A percentile compares a stretch with the other conserved stretches of the same genome.
Evolutionary conservation across 1,284 basidiomycete species (phyloP).

Genomic region (Leccinum holopus): DNA sequence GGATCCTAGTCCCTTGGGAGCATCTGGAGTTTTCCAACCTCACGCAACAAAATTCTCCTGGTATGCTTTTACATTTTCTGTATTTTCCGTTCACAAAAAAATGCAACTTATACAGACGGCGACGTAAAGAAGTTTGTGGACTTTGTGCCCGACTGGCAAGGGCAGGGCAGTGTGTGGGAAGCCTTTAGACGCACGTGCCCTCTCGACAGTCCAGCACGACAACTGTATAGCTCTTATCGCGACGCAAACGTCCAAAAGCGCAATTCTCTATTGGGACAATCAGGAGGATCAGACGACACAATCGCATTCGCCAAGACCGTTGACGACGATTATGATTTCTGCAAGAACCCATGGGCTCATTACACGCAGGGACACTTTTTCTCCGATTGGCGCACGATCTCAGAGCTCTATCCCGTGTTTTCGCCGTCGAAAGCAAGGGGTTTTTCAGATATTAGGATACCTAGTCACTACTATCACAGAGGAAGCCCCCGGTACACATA

Average conservation of each 20-base stretch:
- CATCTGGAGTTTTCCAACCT: conserved; percentile 67
- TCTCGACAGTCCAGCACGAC: conserved; percentile 76
- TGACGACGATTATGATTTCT: conserved; percentile 74
- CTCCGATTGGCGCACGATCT: conserved; percentile 89
- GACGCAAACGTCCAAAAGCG: conserved; percentile 25
- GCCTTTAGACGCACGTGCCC: conserved; percentile 87
- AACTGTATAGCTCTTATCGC: conserved; percentile 74
- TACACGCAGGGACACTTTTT: conserved; percentile 92
- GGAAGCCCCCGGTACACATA: conserved; percentile 84
- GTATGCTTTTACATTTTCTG: conserved; percentile 33
- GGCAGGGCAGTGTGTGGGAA: conserved; percentile 87
- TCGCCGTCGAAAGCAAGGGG: conserved; percentile 84
- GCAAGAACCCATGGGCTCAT: conserved; percentile 77
- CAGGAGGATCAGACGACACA: conserved; percentile 42
- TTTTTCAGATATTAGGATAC: conserved; percentile 87
- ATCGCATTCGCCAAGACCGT: conserved; percentile 61
- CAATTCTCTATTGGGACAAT: conserved; percentile 19
- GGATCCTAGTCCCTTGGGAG: conserved; percentile 89
- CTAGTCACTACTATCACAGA: conserved; percentile 92
- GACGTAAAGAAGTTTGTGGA: conserved; percentile 61
- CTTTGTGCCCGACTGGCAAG: conserved; percentile 83
- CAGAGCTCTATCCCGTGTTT: conserved; percentile 85
- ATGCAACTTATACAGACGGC: conserved; percentile 43
- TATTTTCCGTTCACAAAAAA: conserved; percentile 4
- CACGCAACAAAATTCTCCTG: conserved; percentile 54